Conservation (phyloP, 768 basidiomycete genomes). For the Dendrothele bispora region DNA sequence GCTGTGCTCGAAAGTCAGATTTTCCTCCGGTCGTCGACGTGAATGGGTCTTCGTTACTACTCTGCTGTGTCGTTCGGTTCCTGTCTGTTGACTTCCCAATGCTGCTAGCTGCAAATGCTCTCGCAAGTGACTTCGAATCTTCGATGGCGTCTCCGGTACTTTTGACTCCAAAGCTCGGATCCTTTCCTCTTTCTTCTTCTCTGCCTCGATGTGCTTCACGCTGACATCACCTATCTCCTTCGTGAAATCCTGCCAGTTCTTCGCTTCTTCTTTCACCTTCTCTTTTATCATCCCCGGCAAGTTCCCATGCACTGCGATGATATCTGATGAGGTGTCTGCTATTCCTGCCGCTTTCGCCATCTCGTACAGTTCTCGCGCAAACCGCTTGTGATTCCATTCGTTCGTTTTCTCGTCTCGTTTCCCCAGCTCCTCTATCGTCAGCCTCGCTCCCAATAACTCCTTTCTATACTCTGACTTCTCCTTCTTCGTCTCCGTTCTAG, state of each 20-base stretch:
- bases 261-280: neutral
- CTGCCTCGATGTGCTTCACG: neutral
- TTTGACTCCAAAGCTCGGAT: too few relatives aligned
- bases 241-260: neutral
- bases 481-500: slow-evolving; percentile 1
- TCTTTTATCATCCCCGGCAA: neutral
- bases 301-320: neutral
- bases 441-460: neutral
- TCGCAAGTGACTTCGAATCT: too few relatives aligned
- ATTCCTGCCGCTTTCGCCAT: neutral
- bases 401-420: neutral
- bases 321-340: neutral
- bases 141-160: too few relatives aligned
- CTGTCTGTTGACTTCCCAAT: neutral
- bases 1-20: neutral
- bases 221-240: neutral
- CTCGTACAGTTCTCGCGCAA: neutral
- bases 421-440: neutral
- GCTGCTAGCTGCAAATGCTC: neutral
- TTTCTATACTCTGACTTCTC: neutral
- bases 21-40: neutral
- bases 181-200: too few relatives aligned
- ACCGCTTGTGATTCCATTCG: neutral
- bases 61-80: neutral
- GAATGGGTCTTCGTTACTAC: neutral